These are phyloP conservation scores for Lolium perenne DNA, from an alignment of 176 grass and related monocot species.

Conservation along the genomic window DNA sequence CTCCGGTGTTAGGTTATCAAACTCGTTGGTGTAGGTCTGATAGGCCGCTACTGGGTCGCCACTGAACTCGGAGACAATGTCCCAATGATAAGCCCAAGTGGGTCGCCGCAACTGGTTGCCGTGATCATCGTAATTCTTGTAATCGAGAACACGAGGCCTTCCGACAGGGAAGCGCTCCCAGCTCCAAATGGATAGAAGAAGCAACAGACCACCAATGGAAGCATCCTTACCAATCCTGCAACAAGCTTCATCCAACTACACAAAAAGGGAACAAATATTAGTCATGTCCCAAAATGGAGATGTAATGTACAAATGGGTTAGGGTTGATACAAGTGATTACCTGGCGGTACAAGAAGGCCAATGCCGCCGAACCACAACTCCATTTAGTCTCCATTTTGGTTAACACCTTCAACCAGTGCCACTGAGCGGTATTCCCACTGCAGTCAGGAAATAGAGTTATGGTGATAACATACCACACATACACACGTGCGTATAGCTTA, in stretches of 20 bases:
- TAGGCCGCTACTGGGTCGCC: too few species aligned
- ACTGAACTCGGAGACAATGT: too few species aligned
- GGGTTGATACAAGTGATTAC: too few species aligned
- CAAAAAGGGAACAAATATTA: neutral
- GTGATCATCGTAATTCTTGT: too few species aligned
- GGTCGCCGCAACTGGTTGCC: too few species aligned
- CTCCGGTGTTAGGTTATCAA: too few species aligned
- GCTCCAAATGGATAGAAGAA: too few species aligned
- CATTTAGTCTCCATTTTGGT: neutral
- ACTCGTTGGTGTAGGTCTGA: too few species aligned
- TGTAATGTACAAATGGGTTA: too few species aligned
- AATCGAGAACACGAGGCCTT: neutral
- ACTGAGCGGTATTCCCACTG: neutral
- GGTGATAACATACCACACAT: neutral
- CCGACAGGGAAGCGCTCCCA: neutral
- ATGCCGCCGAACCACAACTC: neutral
- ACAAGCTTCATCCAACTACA: neutral
- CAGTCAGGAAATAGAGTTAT: neutral
- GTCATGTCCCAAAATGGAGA: too few species aligned
- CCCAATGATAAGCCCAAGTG: too few species aligned
- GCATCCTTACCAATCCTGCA: too few species aligned
- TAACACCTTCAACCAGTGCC: neutral
- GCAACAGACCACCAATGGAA: neutral
- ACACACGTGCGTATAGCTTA: neutral
- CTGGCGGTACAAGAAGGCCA: neutral